Evolutionary conservation across 2,329 filamentous ascomycete species (phyloP).

Genomic region (Volutella citrinella): DNA sequence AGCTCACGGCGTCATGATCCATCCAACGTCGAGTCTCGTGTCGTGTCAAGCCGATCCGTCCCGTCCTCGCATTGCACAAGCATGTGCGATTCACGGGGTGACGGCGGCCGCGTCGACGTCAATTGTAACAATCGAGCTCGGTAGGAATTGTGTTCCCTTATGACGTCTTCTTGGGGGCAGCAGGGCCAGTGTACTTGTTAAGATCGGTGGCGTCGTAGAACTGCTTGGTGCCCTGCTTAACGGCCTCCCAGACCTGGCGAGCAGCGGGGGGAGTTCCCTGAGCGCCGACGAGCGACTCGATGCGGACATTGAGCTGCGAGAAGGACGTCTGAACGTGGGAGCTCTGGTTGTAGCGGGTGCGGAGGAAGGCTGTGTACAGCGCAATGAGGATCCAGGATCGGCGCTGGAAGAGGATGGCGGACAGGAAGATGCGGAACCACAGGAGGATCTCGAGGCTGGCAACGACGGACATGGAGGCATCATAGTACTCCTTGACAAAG

Average conservation of each 20-base stretch:
- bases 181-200: slow-evolving; percentile 65
- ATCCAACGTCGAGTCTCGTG: slow-evolving; percentile 15
- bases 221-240: slow-evolving; percentile 72
- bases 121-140: no score
- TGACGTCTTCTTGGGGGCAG: slow-evolving; percentile 47
- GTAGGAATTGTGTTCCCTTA: no score
- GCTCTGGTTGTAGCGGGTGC: slow-evolving; percentile 86
- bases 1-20: slow-evolving; percentile 18
- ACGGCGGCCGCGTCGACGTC: no score
- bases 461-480: slow-evolving; percentile 91
- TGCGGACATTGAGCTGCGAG: slow-evolving; percentile 65
- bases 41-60: no score
- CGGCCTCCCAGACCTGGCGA: slow-evolving; percentile 73
- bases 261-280: slow-evolving; percentile 82
- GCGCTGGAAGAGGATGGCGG: slow-evolving; percentile 82
- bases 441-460: slow-evolving; percentile 83
- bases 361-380: slow-evolving; percentile 89
- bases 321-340: slow-evolving; percentile 86
- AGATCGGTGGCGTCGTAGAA: slow-evolving; percentile 78
- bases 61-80: slow-evolving; percentile 1
- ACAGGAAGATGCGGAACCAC: slow-evolving; percentile 78
- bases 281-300: slow-evolving; percentile 79
- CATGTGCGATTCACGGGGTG: no score
- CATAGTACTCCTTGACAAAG: slow-evolving; percentile 98
- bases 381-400: slow-evolving; percentile 85